These are phyloP conservation scores for Yueomyces sp. DNA, from an alignment of 805 yeast species.

Conservation along the genomic window DNA sequence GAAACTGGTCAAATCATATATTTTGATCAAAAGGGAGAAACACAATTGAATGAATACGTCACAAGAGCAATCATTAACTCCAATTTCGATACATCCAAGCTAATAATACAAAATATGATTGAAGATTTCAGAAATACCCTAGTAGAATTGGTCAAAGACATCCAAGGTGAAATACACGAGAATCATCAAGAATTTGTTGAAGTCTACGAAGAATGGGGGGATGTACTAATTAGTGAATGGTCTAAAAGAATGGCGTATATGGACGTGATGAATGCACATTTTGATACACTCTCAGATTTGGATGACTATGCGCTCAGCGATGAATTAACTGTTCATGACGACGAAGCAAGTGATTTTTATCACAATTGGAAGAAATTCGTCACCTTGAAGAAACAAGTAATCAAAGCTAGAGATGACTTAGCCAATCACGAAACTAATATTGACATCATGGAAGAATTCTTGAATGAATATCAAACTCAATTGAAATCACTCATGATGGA, in stretches of 20 bases:
- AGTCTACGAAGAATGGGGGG: conserved; percentile 62
- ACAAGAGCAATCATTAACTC: conserved; percentile 34
- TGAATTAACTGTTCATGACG: conserved; percentile 7
- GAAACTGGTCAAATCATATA: conserved; percentile 23
- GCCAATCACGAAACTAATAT: conserved; percentile 14
- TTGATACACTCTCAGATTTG: conserved; percentile 1
- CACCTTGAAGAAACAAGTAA: conserved; percentile 39
- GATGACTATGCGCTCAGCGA: not conserved
- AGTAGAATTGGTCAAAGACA: conserved; percentile 17
- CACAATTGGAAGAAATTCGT: conserved; percentile 51
- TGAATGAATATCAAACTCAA: conserved; percentile 27
- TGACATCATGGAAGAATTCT: conserved; percentile 10
- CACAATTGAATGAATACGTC: conserved; percentile 26
- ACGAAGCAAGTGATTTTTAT: conserved; percentile 27
- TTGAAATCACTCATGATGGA: conserved; percentile 41
- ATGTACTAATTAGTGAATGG: conserved; percentile 50
- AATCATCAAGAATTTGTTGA: conserved; percentile 40
- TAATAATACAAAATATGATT: conserved; percentile 9
- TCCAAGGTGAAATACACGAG: conserved; percentile 25
- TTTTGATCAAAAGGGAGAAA: conserved; percentile 24
- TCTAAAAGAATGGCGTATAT: conserved; percentile 40
- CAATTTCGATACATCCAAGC: conserved; percentile 10
- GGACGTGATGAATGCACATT: conserved; percentile 17
- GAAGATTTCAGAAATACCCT: conserved; percentile 23
- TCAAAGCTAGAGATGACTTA: conserved; percentile 41